Evolutionary conservation across 345 rosid species (phyloP).

Genomic region (Abelmoschus esculentus): DNA sequence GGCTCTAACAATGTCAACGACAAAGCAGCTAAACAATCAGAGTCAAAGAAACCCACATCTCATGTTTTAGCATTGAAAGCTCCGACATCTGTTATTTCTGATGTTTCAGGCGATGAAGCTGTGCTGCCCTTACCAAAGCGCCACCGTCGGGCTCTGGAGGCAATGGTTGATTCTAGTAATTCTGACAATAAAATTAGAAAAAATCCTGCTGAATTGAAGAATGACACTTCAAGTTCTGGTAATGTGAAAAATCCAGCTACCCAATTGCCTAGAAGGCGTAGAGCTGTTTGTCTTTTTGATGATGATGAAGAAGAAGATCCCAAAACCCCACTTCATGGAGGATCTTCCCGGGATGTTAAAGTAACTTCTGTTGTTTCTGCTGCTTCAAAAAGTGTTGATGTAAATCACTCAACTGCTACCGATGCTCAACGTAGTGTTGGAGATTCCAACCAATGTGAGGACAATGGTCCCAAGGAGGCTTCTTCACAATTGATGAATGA

Average conservation of each 20-base stretch:
- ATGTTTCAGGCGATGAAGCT: conserved; percentile 48
- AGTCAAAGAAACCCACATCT: conserved; percentile 15
- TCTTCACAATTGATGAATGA: conserved; percentile 23
- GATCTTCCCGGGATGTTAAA: conserved; percentile 29
- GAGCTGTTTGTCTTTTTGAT: conserved; percentile 63
- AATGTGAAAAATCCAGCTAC: conserved; percentile 28
- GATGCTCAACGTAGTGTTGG: conserved; percentile 24
- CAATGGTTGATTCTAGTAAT: conserved; percentile 35
- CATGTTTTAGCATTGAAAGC: conserved; percentile 40
- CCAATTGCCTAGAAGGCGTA: conserved; percentile 53
- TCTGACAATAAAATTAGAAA: conserved; percentile 36
- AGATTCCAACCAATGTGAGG: conserved; percentile 27
- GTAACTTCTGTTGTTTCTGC: conserved; percentile 26
- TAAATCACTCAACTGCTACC: conserved; percentile 20
- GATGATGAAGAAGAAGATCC: conserved; percentile 61
- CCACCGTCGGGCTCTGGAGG: conserved; percentile 48
- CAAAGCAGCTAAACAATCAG: conserved; percentile 29
- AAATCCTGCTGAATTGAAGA: conserved; percentile 30
- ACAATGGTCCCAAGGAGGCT: conserved; percentile 25
- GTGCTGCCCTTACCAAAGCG: conserved; percentile 55
- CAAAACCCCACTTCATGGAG: conserved; percentile 85
- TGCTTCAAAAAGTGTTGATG: conserved; percentile 27
- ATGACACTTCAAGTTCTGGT: conserved; percentile 24
- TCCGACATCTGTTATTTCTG: conserved; percentile 27
- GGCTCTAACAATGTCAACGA: conserved; percentile 24